Evolutionary conservation across 2,329 filamentous ascomycete species (phyloP).

Genomic region (Alternaria sp.): DNA sequence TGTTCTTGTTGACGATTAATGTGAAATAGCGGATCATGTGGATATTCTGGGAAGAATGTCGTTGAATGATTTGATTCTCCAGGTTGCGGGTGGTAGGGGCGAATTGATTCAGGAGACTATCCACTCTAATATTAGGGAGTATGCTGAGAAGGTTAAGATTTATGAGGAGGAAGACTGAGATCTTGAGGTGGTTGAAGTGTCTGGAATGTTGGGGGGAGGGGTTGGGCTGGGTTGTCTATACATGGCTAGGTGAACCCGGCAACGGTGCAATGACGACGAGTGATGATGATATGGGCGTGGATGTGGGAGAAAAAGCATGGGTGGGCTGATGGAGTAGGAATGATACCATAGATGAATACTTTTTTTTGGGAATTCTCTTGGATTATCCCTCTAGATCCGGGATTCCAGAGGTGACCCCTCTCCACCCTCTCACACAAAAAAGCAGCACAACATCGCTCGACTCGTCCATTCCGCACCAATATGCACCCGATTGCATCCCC

Average conservation of each 20-base stretch:
- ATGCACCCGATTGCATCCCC: constrained; percentile 22
- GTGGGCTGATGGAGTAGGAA: not conserved
- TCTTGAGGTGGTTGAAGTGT: not conserved
- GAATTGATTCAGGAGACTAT: constrained; percentile 79
- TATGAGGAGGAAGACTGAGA: constrained; percentile 62
- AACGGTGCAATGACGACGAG: not conserved
- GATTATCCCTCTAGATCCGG: no score
- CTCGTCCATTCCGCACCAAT: constrained; percentile 17
- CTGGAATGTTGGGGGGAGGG: not conserved
- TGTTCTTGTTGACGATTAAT: constrained; percentile 13
- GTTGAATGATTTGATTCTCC: constrained; percentile 88
- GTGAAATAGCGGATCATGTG: constrained; percentile 78
- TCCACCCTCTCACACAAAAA: constrained; percentile 5
- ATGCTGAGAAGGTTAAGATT: constrained; percentile 83
- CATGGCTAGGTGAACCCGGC: not conserved
- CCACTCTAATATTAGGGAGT: constrained; percentile 81
- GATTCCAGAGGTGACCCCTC: not conserved
- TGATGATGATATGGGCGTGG: not conserved
- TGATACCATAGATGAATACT: constrained; percentile 24
- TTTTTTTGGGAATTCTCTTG: not conserved
- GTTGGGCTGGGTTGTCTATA: not conserved
- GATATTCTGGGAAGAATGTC: constrained; percentile 91
- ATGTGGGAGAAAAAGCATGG: not conserved
- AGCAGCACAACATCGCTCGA: constrained; percentile 15
- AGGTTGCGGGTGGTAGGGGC: constrained; percentile 85